Evolutionary conservation across 2,329 filamentous ascomycete species (phyloP).

Genomic region (Neopestalotiopsis clavispora): DNA sequence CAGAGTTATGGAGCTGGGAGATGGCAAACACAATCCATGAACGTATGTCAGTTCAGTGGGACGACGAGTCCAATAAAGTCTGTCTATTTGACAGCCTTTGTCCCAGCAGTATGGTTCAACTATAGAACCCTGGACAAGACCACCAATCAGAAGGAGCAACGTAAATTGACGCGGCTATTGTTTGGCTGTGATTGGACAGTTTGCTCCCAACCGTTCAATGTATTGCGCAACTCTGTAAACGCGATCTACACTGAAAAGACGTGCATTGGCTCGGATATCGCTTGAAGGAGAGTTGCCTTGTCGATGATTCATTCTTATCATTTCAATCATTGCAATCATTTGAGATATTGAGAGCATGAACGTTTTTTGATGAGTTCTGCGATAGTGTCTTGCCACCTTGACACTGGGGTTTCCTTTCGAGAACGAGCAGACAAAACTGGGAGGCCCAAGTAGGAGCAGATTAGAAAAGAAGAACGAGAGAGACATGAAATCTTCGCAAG

Average conservation of each 20-base stretch:
- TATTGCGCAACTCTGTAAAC: slow-evolving; percentile 7
- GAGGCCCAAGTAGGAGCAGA: too few relatives aligned
- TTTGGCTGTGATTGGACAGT: slow-evolving; percentile 11
- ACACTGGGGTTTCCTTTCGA: too few relatives aligned
- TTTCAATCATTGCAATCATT: background rate
- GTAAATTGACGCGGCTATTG: slow-evolving; percentile 20
- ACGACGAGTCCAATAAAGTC: slow-evolving; percentile 6
- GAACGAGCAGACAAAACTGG: too few relatives aligned
- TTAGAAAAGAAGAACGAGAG: too few relatives aligned
- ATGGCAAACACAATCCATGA: background rate
- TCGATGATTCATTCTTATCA: background rate
- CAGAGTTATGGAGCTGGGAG: background rate
- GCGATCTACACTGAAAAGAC: background rate
- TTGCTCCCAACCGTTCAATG: background rate
- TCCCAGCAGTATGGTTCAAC: slow-evolving; percentile 19
- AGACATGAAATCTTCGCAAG: too few relatives aligned
- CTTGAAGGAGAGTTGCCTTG: background rate
- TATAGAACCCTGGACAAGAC: slow-evolving; percentile 1
- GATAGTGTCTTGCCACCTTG: too few relatives aligned
- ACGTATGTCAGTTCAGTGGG: background rate
- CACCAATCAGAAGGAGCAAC: slow-evolving; percentile 11
- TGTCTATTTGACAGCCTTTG: background rate
- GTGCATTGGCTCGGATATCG: background rate
- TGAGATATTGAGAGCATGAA: too few relatives aligned
- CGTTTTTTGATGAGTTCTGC: too few relatives aligned